Conservation (phyloP, 331 rosid species). For the Telfairia occidentalis region DNA sequence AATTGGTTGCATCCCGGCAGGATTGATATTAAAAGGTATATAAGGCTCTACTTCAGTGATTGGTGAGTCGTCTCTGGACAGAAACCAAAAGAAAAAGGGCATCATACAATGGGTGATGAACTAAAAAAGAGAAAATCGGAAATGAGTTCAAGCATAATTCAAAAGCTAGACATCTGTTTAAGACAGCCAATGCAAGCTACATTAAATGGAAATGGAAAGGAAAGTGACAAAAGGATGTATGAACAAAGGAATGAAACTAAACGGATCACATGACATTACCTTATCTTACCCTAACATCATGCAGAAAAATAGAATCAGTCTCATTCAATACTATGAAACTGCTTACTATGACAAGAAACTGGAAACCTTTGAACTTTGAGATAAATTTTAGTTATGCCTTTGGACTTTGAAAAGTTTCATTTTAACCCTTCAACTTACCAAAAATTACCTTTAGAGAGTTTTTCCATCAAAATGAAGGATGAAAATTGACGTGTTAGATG, state of each 20-base stretch:
- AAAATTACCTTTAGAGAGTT: too few relatives aligned
- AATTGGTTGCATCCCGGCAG: slow-evolving; percentile 97
- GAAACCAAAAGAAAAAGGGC: slow-evolving; percentile 19
- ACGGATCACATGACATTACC: background rate
- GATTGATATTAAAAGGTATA: slow-evolving; percentile 91
- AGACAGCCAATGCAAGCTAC: background rate
- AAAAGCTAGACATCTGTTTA: background rate
- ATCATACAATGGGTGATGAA: background rate
- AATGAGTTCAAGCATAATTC: background rate
- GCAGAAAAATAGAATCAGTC: background rate
- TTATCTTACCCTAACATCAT: background rate
- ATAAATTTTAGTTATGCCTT: too few relatives aligned
- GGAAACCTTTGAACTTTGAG: too few relatives aligned
- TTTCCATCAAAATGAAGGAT: too few relatives aligned
- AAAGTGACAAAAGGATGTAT: background rate
- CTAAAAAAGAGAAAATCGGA: slow-evolving; percentile 15
- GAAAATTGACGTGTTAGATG: too few relatives aligned
- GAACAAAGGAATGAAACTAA: background rate
- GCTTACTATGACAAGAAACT: background rate
- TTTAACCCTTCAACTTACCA: too few relatives aligned
- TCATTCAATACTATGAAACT: background rate
- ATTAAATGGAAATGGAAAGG: background rate
- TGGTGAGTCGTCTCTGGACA: slow-evolving; percentile 79
- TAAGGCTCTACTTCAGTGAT: slow-evolving; percentile 98
- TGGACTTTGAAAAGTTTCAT: too few relatives aligned